Percentiles rank a stretch among this genome's conserved stretches.
Evolutionary conservation across 2,329 filamentous ascomycete species (phyloP).

Genomic region (Aspergillus fischeri): DNA sequence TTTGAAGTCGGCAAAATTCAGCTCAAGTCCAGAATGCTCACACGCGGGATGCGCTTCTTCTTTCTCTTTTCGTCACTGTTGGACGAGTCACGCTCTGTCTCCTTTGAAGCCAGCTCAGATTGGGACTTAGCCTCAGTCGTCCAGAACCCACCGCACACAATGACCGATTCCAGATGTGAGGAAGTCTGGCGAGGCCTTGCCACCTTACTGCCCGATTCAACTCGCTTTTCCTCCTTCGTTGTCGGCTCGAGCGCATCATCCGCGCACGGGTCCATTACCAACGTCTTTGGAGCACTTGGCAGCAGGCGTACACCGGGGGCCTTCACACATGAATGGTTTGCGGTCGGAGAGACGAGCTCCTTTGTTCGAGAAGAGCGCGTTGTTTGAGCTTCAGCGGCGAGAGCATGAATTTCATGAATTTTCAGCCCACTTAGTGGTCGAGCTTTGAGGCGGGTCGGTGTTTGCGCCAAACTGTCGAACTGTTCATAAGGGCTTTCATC

Average conservation of each 20-base stretch:
- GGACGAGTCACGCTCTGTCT: background rate
- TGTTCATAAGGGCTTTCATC: background rate
- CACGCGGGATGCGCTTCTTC: conserved; percentile 30
- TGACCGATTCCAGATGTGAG: conserved; percentile 12
- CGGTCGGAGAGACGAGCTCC: background rate
- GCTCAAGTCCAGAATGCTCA: conserved; percentile 32
- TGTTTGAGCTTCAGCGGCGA: background rate
- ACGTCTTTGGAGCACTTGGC: background rate
- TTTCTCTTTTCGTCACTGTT: conserved; percentile 9
- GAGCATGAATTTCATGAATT: background rate
- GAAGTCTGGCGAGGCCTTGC: background rate
- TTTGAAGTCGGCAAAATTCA: background rate
- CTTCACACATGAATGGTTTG: background rate
- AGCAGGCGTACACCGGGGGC: background rate
- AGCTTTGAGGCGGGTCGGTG: background rate
- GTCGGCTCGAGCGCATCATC: background rate
- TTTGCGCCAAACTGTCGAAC: background rate
- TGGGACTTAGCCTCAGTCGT: conserved; percentile 6
- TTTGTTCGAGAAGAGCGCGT: background rate
- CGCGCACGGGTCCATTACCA: background rate
- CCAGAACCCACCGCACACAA: conserved; percentile 8
- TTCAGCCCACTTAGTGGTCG: conserved; percentile 7
- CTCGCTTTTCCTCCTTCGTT: background rate
- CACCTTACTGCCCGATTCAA: background rate
- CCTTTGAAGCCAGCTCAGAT: conserved; percentile 4